Percentiles rank a stretch among this genome's conserved stretches.
phyloP scores from a whole-genome alignment of 805 yeast species.

The Candida easanensis region DNA sequence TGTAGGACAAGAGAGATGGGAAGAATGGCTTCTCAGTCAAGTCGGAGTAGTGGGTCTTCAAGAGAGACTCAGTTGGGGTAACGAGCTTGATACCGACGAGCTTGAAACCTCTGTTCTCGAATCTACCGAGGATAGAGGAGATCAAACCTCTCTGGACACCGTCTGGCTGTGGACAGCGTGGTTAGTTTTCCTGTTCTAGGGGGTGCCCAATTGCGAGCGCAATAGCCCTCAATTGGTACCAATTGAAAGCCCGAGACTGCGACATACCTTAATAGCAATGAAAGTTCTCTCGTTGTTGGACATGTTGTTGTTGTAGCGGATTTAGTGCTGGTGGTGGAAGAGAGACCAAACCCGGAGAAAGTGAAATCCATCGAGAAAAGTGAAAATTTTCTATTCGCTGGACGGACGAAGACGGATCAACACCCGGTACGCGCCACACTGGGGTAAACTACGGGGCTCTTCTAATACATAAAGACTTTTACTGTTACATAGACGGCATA shows the following conservation, averaged over 20 bases:
- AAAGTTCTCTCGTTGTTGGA: constrained; percentile 73
- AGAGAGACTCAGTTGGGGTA: constrained; percentile 79
- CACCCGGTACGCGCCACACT: too few species aligned
- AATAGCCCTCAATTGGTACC: not conserved
- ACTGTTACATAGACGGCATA: too few species aligned
- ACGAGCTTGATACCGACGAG: constrained; percentile 93
- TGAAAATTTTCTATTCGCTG: constrained; percentile 3
- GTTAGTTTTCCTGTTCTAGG: too few species aligned
- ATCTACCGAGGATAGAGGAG: constrained; percentile 85
- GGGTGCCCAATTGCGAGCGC: not conserved
- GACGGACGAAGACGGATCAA: too few species aligned
- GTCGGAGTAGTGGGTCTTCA: constrained; percentile 94
- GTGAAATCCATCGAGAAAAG: not conserved
- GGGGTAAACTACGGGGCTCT: too few species aligned
- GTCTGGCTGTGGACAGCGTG: constrained; percentile 62
- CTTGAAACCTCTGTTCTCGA: constrained; percentile 97
- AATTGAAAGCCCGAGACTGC: not conserved
- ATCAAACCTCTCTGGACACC: constrained; percentile 99
- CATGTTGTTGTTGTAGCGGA: constrained; percentile 18
- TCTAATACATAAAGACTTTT: too few species aligned
- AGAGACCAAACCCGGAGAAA: not conserved
- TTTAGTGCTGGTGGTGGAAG: not conserved
- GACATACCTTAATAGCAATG: constrained; percentile 65
- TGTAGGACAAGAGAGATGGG: constrained; percentile 94
- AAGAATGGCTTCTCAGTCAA: constrained; percentile 95